Conservation (phyloP, 1,139 yeast species). For the Candida glucosophila region DNA sequence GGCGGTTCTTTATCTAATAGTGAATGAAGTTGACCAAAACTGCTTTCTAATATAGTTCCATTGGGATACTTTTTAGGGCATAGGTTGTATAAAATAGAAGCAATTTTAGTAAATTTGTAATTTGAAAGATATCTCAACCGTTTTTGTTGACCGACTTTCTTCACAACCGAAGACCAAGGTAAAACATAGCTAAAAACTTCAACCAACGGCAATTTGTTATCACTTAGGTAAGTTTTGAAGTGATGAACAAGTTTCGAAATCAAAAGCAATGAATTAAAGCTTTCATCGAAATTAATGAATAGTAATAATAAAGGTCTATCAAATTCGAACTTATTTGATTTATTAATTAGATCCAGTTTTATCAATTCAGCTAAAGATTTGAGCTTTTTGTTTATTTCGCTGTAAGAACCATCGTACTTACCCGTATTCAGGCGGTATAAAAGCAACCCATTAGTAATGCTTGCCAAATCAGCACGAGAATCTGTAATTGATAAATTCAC, state of each 20-base stretch:
- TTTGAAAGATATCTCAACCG: slow-evolving; percentile 43
- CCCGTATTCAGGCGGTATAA: slow-evolving; percentile 15
- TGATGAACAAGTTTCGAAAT: slow-evolving; percentile 41
- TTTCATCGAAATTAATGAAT: slow-evolving; percentile 37
- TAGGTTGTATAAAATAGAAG: slow-evolving; percentile 58
- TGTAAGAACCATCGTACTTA: slow-evolving; percentile 18
- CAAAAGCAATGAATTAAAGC: slow-evolving; percentile 37
- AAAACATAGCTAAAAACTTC: slow-evolving; percentile 47
- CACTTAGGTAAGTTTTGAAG: slow-evolving; percentile 33
- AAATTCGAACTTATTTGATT: slow-evolving; percentile 34
- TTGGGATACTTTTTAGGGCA: slow-evolving; percentile 25
- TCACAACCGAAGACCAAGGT: slow-evolving; percentile 43
- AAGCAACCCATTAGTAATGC: slow-evolving; percentile 27
- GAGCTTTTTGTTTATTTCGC: slow-evolving; percentile 21
- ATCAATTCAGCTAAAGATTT: slow-evolving; percentile 26
- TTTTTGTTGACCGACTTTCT: slow-evolving; percentile 23
- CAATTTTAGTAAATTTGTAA: slow-evolving; percentile 37
- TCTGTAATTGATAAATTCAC: slow-evolving; percentile 23
- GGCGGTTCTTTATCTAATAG: slow-evolving; percentile 41
- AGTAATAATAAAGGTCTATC: slow-evolving; percentile 39
- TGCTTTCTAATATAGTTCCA: slow-evolving; percentile 5
- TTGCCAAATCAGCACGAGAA: slow-evolving; percentile 24
- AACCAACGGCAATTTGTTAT: slow-evolving; percentile 35
- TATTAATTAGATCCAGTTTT: slow-evolving; percentile 32
- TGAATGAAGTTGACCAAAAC: slow-evolving; percentile 21